These are phyloP conservation scores for Simmondsia chinensis DNA, from an alignment of 148 eudicot genomes.

Conservation along the genomic window DNA sequence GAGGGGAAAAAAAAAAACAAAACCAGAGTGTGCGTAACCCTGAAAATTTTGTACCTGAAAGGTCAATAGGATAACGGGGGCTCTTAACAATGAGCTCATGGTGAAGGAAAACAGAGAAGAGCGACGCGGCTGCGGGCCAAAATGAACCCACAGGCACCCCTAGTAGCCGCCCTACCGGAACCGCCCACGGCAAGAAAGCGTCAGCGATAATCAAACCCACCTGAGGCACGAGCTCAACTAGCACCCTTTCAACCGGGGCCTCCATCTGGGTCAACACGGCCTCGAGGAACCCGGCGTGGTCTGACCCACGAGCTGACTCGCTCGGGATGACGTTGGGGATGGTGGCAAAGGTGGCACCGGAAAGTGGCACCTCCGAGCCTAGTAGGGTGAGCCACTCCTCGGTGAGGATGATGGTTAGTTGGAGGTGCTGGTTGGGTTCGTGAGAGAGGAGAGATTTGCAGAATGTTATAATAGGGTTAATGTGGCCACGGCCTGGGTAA, in stretches of 20 bases:
- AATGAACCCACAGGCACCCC: conserved; percentile 16
- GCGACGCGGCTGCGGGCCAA: conserved; percentile 6
- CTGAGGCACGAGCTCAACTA: conserved; percentile 11
- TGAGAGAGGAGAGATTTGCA: conserved; percentile 1
- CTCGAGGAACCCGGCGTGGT: conserved; percentile 7
- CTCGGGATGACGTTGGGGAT: conserved; percentile 21
- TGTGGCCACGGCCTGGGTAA: conserved; percentile 21
- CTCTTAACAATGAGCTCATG: not conserved
- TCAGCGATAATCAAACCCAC: conserved; percentile 1
- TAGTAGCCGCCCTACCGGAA: conserved; percentile 6
- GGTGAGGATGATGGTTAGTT: conserved; percentile 23
- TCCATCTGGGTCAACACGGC: conserved; percentile 13
- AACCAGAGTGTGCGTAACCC: too few species aligned
- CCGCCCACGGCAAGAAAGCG: conserved; percentile 10
- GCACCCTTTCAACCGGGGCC: conserved; percentile 13
- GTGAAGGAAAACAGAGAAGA: conserved; percentile 2
- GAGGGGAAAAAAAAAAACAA: too few species aligned
- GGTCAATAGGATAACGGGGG: too few species aligned
- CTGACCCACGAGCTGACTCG: conserved; percentile 10
- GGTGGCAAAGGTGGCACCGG: conserved; percentile 4
- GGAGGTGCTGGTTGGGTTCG: not conserved
- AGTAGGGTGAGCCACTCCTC: conserved; percentile 24
- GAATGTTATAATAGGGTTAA: conserved; percentile 20
- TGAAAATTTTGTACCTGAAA: too few species aligned
- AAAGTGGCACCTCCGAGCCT: conserved; percentile 1